Evolutionary conservation across 148 eudicot species (phyloP).

Genomic region (Amaranthus hypochondriacus): DNA sequence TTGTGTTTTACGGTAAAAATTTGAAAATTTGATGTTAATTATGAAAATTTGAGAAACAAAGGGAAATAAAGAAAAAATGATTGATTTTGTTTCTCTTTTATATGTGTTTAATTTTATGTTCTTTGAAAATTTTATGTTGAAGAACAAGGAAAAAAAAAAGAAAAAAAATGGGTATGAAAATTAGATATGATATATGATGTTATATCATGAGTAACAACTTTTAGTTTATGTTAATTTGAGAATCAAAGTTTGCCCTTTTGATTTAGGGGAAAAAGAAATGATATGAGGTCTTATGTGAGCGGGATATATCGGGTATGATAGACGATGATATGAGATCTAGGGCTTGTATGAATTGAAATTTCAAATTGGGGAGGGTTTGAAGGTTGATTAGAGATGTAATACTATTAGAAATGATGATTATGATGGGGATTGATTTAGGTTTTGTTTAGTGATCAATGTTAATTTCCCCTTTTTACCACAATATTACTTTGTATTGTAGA

Average conservation of each 20-base stretch:
- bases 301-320: neutral
- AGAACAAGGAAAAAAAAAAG: constrained; percentile 17
- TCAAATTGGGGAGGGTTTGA: constrained; percentile 2
- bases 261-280: neutral
- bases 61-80: neutral
- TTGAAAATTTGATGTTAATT: constrained; percentile 6
- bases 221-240: neutral
- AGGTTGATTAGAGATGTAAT: constrained; percentile 11
- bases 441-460: constrained; percentile 9
- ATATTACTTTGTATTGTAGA: constrained; percentile 26
- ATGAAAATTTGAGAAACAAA: neutral
- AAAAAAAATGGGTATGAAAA: neutral
- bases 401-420: constrained; percentile 8
- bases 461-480: constrained; percentile 1
- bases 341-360: neutral
- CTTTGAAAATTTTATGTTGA: constrained; percentile 23
- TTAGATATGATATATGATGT: neutral
- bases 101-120: constrained; percentile 19
- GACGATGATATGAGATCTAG: constrained; percentile 9
- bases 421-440: constrained; percentile 7
- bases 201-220: constrained; percentile 3
- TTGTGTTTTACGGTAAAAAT: constrained; percentile 27
- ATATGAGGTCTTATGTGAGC: no score
- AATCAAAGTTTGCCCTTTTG: neutral
- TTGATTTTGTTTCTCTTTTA: constrained; percentile 11